Conservation (phyloP, 164 flowering plant species). For the Stephania yunnanensis region DNA sequence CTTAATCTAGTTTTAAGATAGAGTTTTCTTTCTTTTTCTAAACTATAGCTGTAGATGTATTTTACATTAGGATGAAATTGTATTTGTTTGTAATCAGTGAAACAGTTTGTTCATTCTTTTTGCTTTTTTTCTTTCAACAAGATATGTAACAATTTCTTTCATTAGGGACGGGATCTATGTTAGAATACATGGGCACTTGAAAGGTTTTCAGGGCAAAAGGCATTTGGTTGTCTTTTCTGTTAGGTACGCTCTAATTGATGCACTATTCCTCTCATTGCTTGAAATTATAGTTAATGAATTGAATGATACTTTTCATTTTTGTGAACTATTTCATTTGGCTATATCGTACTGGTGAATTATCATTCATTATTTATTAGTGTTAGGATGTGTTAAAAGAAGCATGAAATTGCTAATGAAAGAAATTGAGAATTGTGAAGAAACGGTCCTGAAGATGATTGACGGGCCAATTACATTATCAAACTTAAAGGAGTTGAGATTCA, state of each 20-base stretch:
- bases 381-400: too few relatives aligned
- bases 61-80: background rate
- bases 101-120: background rate
- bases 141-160: too few relatives aligned
- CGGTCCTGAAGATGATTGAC: too few relatives aligned
- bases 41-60: background rate
- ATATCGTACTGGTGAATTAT: too few relatives aligned
- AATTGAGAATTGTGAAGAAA: too few relatives aligned
- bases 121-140: too few relatives aligned
- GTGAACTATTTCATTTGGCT: too few relatives aligned
- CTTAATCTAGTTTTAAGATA: background rate
- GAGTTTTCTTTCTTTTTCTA: background rate
- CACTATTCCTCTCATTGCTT: background rate
- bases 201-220: conserved; percentile 66
- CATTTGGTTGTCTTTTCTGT: conserved; percentile 46
- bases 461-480: too few relatives aligned
- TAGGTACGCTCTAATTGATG: conserved; percentile 38
- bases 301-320: too few relatives aligned
- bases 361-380: too few relatives aligned
- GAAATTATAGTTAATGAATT: background rate
- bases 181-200: conserved; percentile 74
- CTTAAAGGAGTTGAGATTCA: too few relatives aligned
- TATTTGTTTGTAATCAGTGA: background rate
- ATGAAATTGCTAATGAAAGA: too few relatives aligned
- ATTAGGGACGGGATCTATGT: conserved; percentile 74